These are phyloP conservation scores for Russula olivacea DNA, from an alignment of 768 basidiomycete genomes.

Conservation along the genomic window DNA sequence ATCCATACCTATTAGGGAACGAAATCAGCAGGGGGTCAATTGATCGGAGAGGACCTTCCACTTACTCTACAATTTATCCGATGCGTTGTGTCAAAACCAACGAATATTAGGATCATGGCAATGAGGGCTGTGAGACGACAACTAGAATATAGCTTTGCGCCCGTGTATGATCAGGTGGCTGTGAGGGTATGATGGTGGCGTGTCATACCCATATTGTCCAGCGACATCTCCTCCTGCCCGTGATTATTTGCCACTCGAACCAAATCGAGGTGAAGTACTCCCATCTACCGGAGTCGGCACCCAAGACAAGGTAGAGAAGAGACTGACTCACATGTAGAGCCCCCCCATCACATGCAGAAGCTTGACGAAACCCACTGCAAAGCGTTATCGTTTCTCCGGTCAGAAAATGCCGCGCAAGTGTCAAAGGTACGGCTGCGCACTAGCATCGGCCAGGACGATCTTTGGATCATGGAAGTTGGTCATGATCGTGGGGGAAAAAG, in stretches of 20 bases:
- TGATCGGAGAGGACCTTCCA: background rate
- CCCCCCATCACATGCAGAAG: constrained; percentile 17
- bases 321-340: constrained; percentile 9
- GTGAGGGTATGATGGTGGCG: background rate
- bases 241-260: constrained; percentile 23
- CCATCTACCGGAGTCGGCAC: constrained; percentile 10
- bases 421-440: background rate
- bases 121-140: constrained; percentile 17
- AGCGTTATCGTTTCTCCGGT: background rate
- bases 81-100: constrained; percentile 13
- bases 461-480: constrained; percentile 17
- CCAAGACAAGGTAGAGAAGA: background rate
- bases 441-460: constrained; percentile 2
- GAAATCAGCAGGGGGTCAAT: background rate
- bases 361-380: constrained; percentile 16
- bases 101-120: constrained; percentile 12
- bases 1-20: background rate
- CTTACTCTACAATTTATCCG: constrained; percentile 17
- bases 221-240: constrained; percentile 12
- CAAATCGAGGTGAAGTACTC: constrained; percentile 12
- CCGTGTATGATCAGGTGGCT: background rate
- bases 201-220: constrained; percentile 19
- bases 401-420: background rate
- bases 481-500: constrained; percentile 5
- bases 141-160: constrained; percentile 16